These are phyloP conservation scores for Graphilbum sp. DNA, from an alignment of 2,329 filamentous ascomycete species.

Conservation along the genomic window DNA sequence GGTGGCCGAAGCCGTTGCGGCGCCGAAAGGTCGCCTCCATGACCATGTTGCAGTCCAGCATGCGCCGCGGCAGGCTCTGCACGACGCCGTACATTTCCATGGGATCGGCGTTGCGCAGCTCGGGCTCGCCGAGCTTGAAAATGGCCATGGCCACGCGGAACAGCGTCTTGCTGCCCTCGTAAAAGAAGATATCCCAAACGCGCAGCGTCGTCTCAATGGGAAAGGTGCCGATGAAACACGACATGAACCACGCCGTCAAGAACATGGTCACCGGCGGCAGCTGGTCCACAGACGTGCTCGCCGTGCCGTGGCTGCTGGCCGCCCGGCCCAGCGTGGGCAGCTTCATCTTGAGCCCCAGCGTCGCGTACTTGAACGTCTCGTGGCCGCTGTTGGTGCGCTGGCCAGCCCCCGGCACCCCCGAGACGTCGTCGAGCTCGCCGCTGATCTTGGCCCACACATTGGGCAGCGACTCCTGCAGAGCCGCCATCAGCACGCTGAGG, in stretches of 20 bases:
- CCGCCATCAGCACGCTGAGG: conserved; percentile 79
- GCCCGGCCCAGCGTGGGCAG: conserved; percentile 23
- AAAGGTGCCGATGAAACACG: conserved; percentile 80
- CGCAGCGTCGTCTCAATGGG: conserved; percentile 83
- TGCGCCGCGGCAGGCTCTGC: conserved; percentile 64
- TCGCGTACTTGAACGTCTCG: conserved; percentile 6
- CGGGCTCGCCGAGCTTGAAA: conserved; percentile 72
- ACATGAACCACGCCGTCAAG: conserved; percentile 97
- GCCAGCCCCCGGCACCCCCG: too few species aligned
- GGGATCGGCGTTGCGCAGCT: conserved; percentile 70
- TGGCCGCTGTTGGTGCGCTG: too few species aligned
- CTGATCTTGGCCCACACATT: conserved; percentile 78
- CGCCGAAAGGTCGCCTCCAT: conserved; percentile 73
- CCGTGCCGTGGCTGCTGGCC: conserved; percentile 9
- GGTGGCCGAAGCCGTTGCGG: conserved; percentile 62
- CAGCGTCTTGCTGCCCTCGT: conserved; percentile 84
- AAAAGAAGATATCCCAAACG: conserved; percentile 93
- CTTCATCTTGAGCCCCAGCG: conserved; percentile 20
- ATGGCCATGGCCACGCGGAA: conserved; percentile 84
- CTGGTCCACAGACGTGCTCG: conserved; percentile 19
- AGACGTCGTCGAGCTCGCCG: conserved; percentile 27
- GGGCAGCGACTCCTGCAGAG: conserved; percentile 68
- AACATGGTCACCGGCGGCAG: conserved; percentile 84
- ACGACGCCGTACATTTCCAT: conserved; percentile 96
- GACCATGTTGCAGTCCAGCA: conserved; percentile 67